Evolutionary conservation across 495 filamentous ascomycete species (phyloP).

Genomic region (Aspergillus leporis): DNA sequence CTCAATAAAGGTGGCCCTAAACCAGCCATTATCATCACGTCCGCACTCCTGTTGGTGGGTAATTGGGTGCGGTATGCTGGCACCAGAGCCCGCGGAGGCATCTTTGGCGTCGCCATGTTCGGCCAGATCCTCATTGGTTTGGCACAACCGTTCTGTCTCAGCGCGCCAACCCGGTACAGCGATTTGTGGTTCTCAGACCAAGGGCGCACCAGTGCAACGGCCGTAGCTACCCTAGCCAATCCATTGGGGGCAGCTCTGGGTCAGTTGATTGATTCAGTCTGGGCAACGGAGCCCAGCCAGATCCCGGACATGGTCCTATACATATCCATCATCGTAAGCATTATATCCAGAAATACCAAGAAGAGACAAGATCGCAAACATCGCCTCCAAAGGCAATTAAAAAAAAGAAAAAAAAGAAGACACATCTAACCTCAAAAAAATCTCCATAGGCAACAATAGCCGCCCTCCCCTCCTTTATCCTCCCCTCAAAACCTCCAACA

Average conservation of each 20-base stretch:
- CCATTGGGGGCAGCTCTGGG: conserved; percentile 86
- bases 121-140: conserved; percentile 92
- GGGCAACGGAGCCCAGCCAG: conserved; percentile 60
- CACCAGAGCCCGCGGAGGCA: conserved; percentile 57
- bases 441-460: conserved; percentile 61
- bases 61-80: conserved; percentile 95
- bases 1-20: conserved; percentile 81
- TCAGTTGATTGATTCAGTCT: conserved; percentile 79
- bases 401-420: conserved; percentile 11
- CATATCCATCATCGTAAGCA: conserved; percentile 76
- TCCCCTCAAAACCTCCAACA: conserved; percentile 77
- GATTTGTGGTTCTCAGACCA: conserved; percentile 90
- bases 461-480: conserved; percentile 78
- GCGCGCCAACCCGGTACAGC: conserved; percentile 86
- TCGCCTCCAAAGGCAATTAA: conserved; percentile 1
- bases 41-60: conserved; percentile 71
- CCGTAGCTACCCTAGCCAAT: conserved; percentile 80
- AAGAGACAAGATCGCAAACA: conserved; percentile 1
- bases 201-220: conserved; percentile 85
- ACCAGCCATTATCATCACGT: conserved; percentile 70
- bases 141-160: conserved; percentile 88
- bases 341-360: not conserved
- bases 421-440: not conserved
- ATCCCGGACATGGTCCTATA: conserved; percentile 84
- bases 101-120: conserved; percentile 82